phyloP scores from a whole-genome alignment of 805 yeast species.

The Yarrowia divulgata region DNA sequence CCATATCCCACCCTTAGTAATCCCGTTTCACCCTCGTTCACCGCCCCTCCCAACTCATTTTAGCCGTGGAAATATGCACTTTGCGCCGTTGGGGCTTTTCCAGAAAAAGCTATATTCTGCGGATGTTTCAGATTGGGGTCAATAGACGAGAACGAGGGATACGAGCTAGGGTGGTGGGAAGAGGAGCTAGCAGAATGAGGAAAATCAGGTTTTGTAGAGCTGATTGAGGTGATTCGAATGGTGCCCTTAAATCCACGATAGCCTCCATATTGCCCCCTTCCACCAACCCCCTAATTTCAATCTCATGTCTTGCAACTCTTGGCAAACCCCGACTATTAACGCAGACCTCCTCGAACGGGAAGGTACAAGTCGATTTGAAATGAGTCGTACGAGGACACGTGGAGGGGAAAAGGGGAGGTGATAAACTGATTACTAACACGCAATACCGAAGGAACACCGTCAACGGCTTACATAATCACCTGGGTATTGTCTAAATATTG shows the following conservation, averaged over 20 bases:
- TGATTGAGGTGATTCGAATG: neutral
- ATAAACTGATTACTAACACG: too few relatives aligned
- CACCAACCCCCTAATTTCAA: too few relatives aligned
- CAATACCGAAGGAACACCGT: too few relatives aligned
- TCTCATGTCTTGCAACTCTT: too few relatives aligned
- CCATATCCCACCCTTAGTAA: too few relatives aligned
- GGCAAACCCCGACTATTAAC: neutral
- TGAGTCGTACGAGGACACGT: neutral
- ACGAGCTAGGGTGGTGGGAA: neutral
- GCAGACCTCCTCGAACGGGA: neutral
- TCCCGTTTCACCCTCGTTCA: too few relatives aligned
- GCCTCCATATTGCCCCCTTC: too few relatives aligned
- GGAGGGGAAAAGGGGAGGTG: too few relatives aligned
- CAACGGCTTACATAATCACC: too few relatives aligned
- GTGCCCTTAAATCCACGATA: too few relatives aligned
- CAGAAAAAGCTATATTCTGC: conserved; percentile 1
- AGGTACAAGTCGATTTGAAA: too few relatives aligned
- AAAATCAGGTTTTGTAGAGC: neutral
- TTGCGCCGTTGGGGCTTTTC: conserved; percentile 8
- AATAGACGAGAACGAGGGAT: neutral
- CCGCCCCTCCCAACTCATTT: neutral
- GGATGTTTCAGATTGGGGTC: conserved; percentile 4
- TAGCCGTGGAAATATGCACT: conserved; percentile 1
- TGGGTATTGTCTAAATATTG: too few relatives aligned
- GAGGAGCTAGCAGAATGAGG: neutral